Base-by-base conservation (phyloP, 768 basidiomycete genomes). In the Phylloporus rhodoxanthus region DNA sequence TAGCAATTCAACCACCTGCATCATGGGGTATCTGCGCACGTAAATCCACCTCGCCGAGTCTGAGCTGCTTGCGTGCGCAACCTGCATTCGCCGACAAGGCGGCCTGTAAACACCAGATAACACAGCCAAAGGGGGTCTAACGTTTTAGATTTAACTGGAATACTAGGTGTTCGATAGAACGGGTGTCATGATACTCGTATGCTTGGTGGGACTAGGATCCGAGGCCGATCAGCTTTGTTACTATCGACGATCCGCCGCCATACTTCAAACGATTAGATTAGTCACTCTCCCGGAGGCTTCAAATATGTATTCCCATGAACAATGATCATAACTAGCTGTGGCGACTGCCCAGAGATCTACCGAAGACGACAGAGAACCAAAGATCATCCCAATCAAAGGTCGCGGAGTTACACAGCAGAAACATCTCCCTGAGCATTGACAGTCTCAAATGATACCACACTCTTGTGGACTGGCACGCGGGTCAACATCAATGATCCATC, bases 281-380 rank as follows among this genome's bases (percentile, higher is more conserved):
- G 51, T 33, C 49, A 13, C 36, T 29, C n/a, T 41, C 28, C 28
- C n/a, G n/a, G n/a, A n/a, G 26, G 45, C 34, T 26, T 33, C 40
- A 37, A 33, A 36, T 20, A 29, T 52, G 36, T 50, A 65, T 87
- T 92, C 34, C 88, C 89, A 64, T 92, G 86, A 21, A 91, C 87
- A 49, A 93, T 88, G n/a, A n/a, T n/a, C n/a, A n/a, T n/a, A n/a
- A 56, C 86, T 91, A 15, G 92, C 60, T 93, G 90, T 5, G 86
- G 84, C 38, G 28, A 97, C 95, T 29, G 93, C 93, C 87, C 91
- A 97, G n/a, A 98, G 75, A 63, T 98, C 94, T 26, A 97, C 91
- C 20, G 63, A 69, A 4, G 81, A 83, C 89, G 82, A 67, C 90
- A 92, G 42, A 98, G 73, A 14, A 98, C 92, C 59, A 71, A 47